phyloP scores from a whole-genome alignment of 1,139 yeast species.

The Meyerozyma smithsonii region DNA sequence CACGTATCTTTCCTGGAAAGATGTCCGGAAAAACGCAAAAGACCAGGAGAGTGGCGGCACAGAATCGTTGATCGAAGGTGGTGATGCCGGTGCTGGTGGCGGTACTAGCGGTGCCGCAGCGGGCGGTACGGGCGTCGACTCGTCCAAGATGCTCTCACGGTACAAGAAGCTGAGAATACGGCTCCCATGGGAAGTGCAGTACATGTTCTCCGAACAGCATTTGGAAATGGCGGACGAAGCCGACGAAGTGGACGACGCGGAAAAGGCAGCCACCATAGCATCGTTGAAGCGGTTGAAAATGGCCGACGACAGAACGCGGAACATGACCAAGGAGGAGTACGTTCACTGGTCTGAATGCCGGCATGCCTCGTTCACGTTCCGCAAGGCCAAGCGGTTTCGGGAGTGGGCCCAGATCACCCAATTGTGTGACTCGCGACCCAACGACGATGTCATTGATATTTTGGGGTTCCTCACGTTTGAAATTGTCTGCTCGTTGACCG shows the following conservation, averaged over 20 bases:
- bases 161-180: slow-evolving; percentile 77
- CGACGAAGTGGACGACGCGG: slow-evolving; percentile 81
- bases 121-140: slow-evolving; percentile 37
- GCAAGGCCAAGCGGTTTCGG: slow-evolving; percentile 86
- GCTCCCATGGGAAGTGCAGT: slow-evolving; percentile 92
- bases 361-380: slow-evolving; percentile 92
- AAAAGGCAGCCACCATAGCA: slow-evolving; percentile 83
- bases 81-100: slow-evolving; percentile 27
- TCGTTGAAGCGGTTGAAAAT: slow-evolving; percentile 81
- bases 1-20: slow-evolving; percentile 95
- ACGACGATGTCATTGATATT: slow-evolving; percentile 94
- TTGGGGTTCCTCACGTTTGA: slow-evolving; percentile 94
- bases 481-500: slow-evolving; percentile 91
- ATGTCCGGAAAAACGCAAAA: slow-evolving; percentile 92
- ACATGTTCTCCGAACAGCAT: slow-evolving; percentile 90
- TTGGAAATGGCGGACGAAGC: slow-evolving; percentile 75
- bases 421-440: slow-evolving; percentile 85
- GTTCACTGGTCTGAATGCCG: slow-evolving; percentile 99
- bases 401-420: slow-evolving; percentile 94
- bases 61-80: slow-evolving; percentile 45
- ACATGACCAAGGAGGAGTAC: slow-evolving; percentile 95
- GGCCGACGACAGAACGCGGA: slow-evolving; percentile 90
- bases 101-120: slow-evolving; percentile 25
- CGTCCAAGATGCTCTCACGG: slow-evolving; percentile 57
- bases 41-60: slow-evolving; percentile 88